phyloP scores from a whole-genome alignment of 345 rosid genomes.

The Populus euphratica region DNA sequence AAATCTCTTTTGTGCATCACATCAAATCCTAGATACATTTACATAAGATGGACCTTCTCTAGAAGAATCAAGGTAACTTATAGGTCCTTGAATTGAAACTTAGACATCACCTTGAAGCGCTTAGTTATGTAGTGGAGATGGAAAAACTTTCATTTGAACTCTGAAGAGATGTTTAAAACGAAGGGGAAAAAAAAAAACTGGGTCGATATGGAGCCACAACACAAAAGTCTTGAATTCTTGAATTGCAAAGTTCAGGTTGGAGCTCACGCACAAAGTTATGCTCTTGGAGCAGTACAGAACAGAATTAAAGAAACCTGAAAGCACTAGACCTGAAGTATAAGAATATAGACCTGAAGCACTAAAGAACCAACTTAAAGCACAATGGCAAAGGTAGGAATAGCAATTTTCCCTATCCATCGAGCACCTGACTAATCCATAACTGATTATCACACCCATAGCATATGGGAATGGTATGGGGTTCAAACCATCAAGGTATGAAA shows the following conservation, averaged over 20 bases:
- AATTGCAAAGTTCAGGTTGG: too few relatives aligned
- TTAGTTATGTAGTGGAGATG: too few relatives aligned
- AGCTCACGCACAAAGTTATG: background rate
- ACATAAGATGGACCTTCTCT: background rate
- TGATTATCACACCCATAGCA: background rate
- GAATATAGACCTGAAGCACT: too few relatives aligned
- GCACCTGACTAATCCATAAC: background rate
- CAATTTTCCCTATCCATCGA: background rate
- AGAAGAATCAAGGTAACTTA: background rate
- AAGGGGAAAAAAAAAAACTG: too few relatives aligned
- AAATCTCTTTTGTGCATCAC: too few relatives aligned
- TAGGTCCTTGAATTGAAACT: background rate
- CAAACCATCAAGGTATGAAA: background rate
- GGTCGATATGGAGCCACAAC: background rate
- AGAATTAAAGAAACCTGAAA: background rate
- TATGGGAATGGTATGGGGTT: background rate
- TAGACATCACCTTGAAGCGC: too few relatives aligned
- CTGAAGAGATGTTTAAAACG: too few relatives aligned
- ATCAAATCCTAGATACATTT: background rate
- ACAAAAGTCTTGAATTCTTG: background rate
- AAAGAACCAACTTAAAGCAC: background rate
- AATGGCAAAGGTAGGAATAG: background rate
- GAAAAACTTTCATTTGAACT: too few relatives aligned
- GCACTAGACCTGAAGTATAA: background rate
- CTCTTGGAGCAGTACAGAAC: background rate